Conservation (phyloP, 345 rosid genomes). For the Hibiscus tridactylites region DNA sequence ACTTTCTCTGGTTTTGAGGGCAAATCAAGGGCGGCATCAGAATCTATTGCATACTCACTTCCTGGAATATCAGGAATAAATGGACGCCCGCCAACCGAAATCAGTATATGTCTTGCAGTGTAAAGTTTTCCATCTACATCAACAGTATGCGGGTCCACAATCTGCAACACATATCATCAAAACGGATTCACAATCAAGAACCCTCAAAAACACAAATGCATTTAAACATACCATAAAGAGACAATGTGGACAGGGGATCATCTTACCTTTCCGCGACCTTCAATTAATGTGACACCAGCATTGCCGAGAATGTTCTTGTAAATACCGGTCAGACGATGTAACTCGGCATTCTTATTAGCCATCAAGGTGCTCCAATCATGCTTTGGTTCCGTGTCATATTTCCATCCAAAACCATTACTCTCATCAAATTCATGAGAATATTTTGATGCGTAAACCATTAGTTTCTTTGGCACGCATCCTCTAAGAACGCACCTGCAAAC, state of each 20-base stretch:
- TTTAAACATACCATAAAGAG: not conserved
- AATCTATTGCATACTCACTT: slow-evolving; percentile 72
- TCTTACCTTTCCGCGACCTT: slow-evolving; percentile 93
- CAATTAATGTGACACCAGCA: slow-evolving; percentile 64
- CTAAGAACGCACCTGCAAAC: slow-evolving; percentile 75
- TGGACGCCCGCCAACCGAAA: slow-evolving; percentile 88
- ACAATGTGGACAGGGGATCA: not conserved
- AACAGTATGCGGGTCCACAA: slow-evolving; percentile 78
- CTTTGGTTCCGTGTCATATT: slow-evolving; percentile 59
- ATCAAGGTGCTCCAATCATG: slow-evolving; percentile 94
- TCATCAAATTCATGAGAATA: slow-evolving; percentile 87
- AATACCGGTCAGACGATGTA: slow-evolving; percentile 81
- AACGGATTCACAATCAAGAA: not conserved
- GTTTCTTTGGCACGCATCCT: slow-evolving; percentile 96
- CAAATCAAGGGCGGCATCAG: slow-evolving; percentile 96
- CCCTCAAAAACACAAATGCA: not conserved
- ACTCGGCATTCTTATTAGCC: slow-evolving; percentile 88
- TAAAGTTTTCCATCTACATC: slow-evolving; percentile 78
- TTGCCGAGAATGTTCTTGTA: slow-evolving; percentile 68
- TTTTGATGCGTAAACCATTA: slow-evolving; percentile 83
- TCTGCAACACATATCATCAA: slow-evolving; percentile 26
- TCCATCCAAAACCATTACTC: slow-evolving; percentile 91
- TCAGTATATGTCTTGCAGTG: slow-evolving; percentile 63
- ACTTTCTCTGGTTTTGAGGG: slow-evolving; percentile 72
- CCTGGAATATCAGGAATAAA: slow-evolving; percentile 91